Base-by-base conservation (phyloP, 352 stramenopile species). In the Pythium vanterpoolii region DNA sequence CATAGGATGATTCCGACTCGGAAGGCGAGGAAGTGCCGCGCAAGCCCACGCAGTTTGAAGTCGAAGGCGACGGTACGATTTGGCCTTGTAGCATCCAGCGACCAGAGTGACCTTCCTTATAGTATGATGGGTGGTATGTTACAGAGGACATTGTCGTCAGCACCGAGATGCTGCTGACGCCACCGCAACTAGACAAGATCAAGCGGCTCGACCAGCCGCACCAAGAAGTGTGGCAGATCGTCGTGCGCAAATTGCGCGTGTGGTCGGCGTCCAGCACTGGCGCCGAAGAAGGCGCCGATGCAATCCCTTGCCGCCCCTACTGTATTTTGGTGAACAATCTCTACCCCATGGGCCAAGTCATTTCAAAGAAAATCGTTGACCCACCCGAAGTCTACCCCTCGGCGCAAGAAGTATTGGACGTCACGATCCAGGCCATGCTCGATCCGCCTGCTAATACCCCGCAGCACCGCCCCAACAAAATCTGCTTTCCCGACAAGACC, bases 301-400 rank as follows among this genome's bases (percentile, higher is more conserved):
- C 79, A 2, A 76, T 87, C 52, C 83, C 85, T 14, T 92, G 83
- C 56, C 81, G 85, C 19, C 85, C 85, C 16, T 95, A 92, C 78
- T 91, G 82, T 48, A 85, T 95, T 27, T 63, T 95, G 13, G 82
- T 95, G 36, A 95, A 95, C 67, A 95, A 95, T 46, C 68, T 95
- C 21, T 95, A 95, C 60, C 85, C 85, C 5, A 50, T 93, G 18
- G 85, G 85, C 21, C 85, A 95, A 71, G 85, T 95, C 31, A 75
- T 95, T 44, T 86, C 77, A 39, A 95, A 91, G 67, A 89, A 91
- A 62, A 93, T 95, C 52, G 85, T 80, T 26, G 81, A 95, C 53
- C 85, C 85, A 21, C 85, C 85, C 5, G 80, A 95, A 68, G 60
- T 79, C 43, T 95, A 90, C 51, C 85, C 85, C 21, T 90, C 79